These are phyloP conservation scores for Mrakia hoshinonis DNA, from an alignment of 768 basidiomycete species.

Conservation along the genomic window DNA sequence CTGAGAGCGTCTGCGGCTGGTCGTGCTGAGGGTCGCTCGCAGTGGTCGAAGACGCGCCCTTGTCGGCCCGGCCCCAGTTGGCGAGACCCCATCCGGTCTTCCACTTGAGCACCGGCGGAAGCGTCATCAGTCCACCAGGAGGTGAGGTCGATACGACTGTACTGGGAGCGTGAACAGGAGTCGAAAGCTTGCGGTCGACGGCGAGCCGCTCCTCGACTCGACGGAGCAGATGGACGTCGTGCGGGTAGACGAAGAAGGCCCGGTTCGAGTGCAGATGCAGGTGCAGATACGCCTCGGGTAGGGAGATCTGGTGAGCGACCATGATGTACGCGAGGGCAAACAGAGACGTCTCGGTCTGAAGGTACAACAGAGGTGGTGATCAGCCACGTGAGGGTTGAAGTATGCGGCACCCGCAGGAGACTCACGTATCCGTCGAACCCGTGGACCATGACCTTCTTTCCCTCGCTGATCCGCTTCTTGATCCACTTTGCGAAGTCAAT, in stretches of 20 bases:
- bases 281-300: conserved; percentile 87
- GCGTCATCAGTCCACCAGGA: not conserved
- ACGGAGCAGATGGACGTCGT: conserved; percentile 64
- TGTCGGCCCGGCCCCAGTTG: conserved; percentile 11
- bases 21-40: no score
- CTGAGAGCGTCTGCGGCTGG: conserved; percentile 44
- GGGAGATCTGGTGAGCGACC: conserved; percentile 46
- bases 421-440: conserved; percentile 29
- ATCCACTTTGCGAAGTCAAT: conserved; percentile 35
- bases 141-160: not conserved
- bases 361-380: not conserved
- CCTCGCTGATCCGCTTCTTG: conserved; percentile 29
- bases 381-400: not conserved
- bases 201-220: conserved; percentile 52
- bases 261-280: conserved; percentile 55
- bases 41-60: conserved; percentile 52
- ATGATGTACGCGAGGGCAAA: conserved; percentile 80
- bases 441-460: conserved; percentile 20
- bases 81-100: conserved; percentile 25
- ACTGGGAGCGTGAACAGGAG: not conserved
- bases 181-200: conserved; percentile 3
- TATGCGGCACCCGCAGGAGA: not conserved
- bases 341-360: conserved; percentile 76
- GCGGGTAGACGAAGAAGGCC: conserved; percentile 85
- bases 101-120: conserved; percentile 27